phyloP scores from a whole-genome alignment of 768 basidiomycete genomes.

The Saitozyma podzolica region DNA sequence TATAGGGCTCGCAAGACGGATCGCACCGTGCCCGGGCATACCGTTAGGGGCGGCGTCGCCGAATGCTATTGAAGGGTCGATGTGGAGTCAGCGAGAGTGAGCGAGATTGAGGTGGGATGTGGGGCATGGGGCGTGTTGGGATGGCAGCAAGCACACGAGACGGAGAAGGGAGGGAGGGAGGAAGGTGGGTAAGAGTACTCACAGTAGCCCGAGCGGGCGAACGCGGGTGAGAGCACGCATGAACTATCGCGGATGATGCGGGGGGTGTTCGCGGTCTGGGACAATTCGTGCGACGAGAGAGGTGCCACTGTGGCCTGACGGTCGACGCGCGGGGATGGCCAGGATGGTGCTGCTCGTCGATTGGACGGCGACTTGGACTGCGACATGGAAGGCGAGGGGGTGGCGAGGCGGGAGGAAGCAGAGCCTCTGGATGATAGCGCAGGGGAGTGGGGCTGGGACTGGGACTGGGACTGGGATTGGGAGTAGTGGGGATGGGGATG shows the following conservation, averaged over 20 bases:
- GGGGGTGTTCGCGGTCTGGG: neutral
- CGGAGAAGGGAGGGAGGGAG: too few relatives aligned
- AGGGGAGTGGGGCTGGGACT: too few relatives aligned
- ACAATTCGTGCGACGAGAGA: neutral
- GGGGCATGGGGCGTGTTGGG: too few relatives aligned
- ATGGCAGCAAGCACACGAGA: too few relatives aligned
- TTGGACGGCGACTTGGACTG: neutral
- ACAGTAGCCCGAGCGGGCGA: neutral
- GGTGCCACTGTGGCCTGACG: neutral
- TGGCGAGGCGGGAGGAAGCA: too few relatives aligned
- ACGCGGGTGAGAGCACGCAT: neutral
- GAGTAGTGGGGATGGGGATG: too few relatives aligned
- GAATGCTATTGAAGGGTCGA: conserved; percentile 14
- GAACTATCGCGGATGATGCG: neutral
- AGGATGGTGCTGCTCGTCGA: neutral
- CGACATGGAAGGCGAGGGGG: too few relatives aligned
- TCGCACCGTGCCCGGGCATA: neutral
- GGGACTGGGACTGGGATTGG: too few relatives aligned
- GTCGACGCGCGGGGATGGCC: neutral
- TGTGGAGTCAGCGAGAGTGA: conserved; percentile 11
- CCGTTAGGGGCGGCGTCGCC: neutral
- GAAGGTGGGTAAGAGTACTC: too few relatives aligned
- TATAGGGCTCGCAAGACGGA: conserved; percentile 10
- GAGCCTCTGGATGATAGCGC: too few relatives aligned
- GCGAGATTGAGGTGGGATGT: neutral